Percentiles rank a stretch among this genome's conserved stretches.
Evolutionary conservation across 495 filamentous ascomycete genomes (phyloP).

Genomic region (Saxispiralis lemnorum): DNA sequence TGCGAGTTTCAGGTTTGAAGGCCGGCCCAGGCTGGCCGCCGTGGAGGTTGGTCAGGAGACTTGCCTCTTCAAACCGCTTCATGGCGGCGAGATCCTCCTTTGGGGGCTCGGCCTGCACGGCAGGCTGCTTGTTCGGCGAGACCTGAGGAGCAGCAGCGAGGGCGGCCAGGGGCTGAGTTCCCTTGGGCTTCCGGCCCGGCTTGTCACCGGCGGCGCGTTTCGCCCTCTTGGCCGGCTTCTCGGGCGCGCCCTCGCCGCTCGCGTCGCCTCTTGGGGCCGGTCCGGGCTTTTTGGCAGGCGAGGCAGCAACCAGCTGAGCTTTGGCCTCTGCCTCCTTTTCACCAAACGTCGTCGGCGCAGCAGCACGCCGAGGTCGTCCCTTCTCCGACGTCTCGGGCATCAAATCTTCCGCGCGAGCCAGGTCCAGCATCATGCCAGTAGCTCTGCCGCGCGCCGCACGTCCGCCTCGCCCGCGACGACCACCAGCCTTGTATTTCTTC

Average conservation of each 20-base stretch:
- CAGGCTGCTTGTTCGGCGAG: conserved; percentile 14
- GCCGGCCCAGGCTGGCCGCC: conserved; percentile 14
- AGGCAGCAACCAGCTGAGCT: conserved; percentile 25
- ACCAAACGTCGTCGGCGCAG: conserved; percentile 50
- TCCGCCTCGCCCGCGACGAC: conserved; percentile 26
- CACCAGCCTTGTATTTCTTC: conserved; percentile 51
- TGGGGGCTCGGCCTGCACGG: background rate
- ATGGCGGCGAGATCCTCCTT: conserved; percentile 4
- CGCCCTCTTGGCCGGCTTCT: conserved; percentile 19
- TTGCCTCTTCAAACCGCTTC: conserved; percentile 13
- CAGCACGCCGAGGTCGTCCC: conserved; percentile 50
- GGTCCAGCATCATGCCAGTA: conserved; percentile 11
- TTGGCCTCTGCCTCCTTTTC: conserved; percentile 27
- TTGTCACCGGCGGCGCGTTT: conserved; percentile 16
- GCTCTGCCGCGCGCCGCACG: conserved; percentile 38
- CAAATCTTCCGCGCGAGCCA: conserved; percentile 13
- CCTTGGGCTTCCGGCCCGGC: conserved; percentile 17
- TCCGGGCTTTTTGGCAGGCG: conserved; percentile 16
- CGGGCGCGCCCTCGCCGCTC: conserved; percentile 8
- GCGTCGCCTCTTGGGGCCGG: conserved; percentile 8
- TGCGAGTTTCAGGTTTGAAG: conserved; percentile 20
- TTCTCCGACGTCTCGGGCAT: conserved; percentile 37
- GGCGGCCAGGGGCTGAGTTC: conserved; percentile 11
- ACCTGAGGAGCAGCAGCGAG: conserved; percentile 20
- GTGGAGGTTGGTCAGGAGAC: conserved; percentile 13